Conservation (phyloP, 495 filamentous ascomycete genomes). For the Alectoria sarmentosa region DNA sequence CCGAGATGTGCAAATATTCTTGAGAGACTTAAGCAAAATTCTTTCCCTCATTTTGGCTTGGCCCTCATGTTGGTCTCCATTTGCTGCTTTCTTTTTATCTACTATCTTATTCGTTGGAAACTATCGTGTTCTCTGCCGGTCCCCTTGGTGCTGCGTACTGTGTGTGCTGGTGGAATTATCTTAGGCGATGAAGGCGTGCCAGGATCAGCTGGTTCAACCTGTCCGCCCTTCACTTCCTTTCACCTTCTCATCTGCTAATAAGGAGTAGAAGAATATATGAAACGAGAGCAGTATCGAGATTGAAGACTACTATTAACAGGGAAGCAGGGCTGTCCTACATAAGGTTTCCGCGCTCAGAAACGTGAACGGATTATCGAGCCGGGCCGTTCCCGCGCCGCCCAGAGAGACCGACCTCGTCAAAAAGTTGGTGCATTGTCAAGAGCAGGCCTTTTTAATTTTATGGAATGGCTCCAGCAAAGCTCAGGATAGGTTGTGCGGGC, state of each 20-base stretch:
- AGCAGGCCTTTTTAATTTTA: neutral
- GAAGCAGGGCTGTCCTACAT: no score
- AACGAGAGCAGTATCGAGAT: neutral
- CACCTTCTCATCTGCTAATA: neutral
- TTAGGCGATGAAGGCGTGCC: neutral
- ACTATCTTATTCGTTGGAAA: neutral
- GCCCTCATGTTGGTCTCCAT: neutral
- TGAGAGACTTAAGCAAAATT: neutral
- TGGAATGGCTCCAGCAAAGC: conserved; percentile 38
- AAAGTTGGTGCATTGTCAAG: neutral
- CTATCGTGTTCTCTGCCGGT: neutral
- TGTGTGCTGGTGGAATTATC: neutral
- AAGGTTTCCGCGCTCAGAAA: no score
- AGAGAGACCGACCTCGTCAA: no score
- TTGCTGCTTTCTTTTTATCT: neutral
- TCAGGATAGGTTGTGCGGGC: conserved; percentile 46
- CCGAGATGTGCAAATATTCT: neutral
- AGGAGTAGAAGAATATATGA: no score
- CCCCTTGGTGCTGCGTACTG: neutral
- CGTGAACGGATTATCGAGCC: neutral
- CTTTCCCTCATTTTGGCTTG: neutral
- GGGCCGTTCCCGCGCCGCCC: neutral
- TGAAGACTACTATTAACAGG: neutral
- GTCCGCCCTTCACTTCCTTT: no score
- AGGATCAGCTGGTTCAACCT: neutral